Base-by-base conservation (phyloP, 495 filamentous ascomycete species). In the Geopyxis carbonaria region DNA sequence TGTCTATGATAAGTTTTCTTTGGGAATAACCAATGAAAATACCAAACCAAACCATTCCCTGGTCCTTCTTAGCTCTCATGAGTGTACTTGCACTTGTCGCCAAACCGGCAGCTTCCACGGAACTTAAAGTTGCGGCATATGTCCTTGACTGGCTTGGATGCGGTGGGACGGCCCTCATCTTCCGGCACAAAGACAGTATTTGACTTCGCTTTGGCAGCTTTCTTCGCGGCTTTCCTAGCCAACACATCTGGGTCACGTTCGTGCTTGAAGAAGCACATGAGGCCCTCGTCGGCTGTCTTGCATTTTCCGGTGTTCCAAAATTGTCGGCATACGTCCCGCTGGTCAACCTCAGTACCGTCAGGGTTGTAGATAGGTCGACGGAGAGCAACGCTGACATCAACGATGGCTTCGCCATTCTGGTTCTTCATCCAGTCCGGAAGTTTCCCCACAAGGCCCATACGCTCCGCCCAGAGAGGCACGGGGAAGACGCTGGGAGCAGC, bases 381-480 rank as follows among this genome's bases (percentile, higher is more conserved):
- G 15, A 30, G 15, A n/a, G 11, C 11, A 2, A 30, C 15, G 2
- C 11, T 15, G 11, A 11, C 11, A 5, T 30, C 15, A 15, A n/a
- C 11, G 15, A 11, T 30, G 16, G 23, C 28, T 15, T 8, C 18
- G 2, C 36, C 36, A 19, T 39, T 25, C 3, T 2, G 3, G 13
- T 15, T 22, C 15, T 25, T 22, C 22, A 29, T 29, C 36, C 36
- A 39, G 1, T 39, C 36, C n/a, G 36, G 36, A 18, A 39, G 7
- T 5, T 39, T 10, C n/a, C n/a, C n/a, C 5, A 39, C 7, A 1
- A 39, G 8, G 3, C 36, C 36, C 36, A 39, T 39, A 7, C 36
- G 22, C 22, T 39, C 36, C 8, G 30, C 18, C 36, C 22, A 27
- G 36, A 39, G 7, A 14, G 36, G 36, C 6, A 39, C 16, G 36